phyloP scores from a whole-genome alignment of 2,329 filamentous ascomycete species.

The Mollisiaceae sp. region DNA sequence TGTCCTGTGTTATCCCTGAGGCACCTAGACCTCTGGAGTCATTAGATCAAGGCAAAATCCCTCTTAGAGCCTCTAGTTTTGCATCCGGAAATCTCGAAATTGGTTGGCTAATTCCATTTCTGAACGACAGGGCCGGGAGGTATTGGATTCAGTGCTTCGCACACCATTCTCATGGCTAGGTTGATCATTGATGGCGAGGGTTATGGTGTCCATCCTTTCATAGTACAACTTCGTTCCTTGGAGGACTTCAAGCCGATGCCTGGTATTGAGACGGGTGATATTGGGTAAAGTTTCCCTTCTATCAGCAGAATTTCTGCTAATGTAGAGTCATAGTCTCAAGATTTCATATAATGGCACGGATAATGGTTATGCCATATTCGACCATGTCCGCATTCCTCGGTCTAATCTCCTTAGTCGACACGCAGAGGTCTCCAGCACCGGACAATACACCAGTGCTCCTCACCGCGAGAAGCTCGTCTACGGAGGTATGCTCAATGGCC shows the following conservation, averaged over 20 bases:
- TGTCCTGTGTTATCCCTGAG: not conserved
- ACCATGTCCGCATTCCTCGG: conserved; percentile 43
- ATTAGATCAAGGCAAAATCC: too few species aligned
- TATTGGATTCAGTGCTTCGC: conserved; percentile 38
- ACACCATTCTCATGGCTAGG: conserved; percentile 42
- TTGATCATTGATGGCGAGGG: conserved; percentile 40
- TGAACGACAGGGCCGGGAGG: conserved; percentile 38
- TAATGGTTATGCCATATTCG: conserved; percentile 44
- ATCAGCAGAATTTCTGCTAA: not conserved
- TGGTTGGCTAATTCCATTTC: too few species aligned
- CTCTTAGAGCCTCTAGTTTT: too few species aligned
- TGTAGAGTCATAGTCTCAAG: conserved; percentile 22
- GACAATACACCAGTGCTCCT: conserved; percentile 38
- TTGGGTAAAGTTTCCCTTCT: conserved; percentile 29
- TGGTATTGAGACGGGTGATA: conserved; percentile 41
- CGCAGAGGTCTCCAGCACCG: conserved; percentile 40
- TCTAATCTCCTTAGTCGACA: conserved; percentile 42
- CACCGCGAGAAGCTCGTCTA: conserved; percentile 44
- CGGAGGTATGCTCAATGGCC: conserved; percentile 43
- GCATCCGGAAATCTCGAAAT: too few species aligned
- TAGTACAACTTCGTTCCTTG: conserved; percentile 41
- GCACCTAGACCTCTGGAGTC: too few species aligned
- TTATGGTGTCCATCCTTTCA: conserved; percentile 41
- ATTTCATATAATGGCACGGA: conserved; percentile 40
- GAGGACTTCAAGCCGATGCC: conserved; percentile 36